Evolutionary conservation across 192 early-diverging fungal genomes (phyloP).

Genomic region (Coemansia sp.): DNA sequence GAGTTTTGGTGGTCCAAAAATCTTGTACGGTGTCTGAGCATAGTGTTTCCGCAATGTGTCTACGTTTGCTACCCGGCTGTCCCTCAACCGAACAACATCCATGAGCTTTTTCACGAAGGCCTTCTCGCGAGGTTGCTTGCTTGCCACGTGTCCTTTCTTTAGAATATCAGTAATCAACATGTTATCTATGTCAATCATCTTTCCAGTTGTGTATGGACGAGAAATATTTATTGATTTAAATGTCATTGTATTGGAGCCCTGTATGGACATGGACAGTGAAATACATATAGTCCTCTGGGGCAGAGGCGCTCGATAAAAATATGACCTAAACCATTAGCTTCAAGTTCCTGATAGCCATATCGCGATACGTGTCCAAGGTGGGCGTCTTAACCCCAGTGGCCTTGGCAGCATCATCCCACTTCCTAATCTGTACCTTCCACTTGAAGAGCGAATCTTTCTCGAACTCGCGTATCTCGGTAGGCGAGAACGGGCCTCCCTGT

Average conservation of each 20-base stretch:
- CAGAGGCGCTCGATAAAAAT: neutral
- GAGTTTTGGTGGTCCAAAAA: too few relatives aligned
- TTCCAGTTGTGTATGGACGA: too few relatives aligned
- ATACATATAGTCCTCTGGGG: neutral
- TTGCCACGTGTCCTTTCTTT: too few relatives aligned
- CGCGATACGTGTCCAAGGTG: conserved; percentile 47
- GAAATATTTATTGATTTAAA: too few relatives aligned
- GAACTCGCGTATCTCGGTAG: conserved; percentile 50
- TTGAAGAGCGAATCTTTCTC: conserved; percentile 59
- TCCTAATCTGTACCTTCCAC: conserved; percentile 58
- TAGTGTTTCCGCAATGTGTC: too few relatives aligned
- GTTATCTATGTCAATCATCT: too few relatives aligned
- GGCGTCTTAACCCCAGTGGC: conserved; percentile 54
- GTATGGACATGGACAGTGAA: neutral
- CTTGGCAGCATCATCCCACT: conserved; percentile 63
- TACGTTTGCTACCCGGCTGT: too few relatives aligned
- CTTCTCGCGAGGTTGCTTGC: too few relatives aligned
- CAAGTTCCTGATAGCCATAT: conserved; percentile 49
- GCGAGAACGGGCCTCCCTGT: conserved; percentile 59
- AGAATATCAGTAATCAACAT: too few relatives aligned
- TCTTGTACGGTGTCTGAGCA: too few relatives aligned
- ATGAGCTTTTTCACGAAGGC: too few relatives aligned
- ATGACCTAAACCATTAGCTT: neutral
- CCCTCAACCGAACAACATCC: too few relatives aligned
- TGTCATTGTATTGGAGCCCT: neutral